phyloP scores from a whole-genome alignment of 116 monocot genomes.

The Cymodocea nodosa region DNA sequence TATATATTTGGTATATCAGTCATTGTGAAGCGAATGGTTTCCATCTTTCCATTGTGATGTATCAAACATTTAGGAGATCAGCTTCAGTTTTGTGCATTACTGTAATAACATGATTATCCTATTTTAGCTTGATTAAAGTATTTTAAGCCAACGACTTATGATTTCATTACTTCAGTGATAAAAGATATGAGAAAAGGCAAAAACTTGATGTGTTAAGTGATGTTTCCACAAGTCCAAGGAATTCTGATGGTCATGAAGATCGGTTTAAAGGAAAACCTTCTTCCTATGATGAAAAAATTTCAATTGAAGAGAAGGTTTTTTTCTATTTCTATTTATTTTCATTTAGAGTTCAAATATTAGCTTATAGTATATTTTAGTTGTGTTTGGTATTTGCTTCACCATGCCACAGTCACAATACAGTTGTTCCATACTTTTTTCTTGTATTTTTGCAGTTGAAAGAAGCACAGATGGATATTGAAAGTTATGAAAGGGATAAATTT shows the following conservation, averaged over 20 bases:
- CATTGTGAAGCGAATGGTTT: no score
- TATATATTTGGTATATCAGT: no score
- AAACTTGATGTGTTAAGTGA: conserved; percentile 45
- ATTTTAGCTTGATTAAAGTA: not conserved
- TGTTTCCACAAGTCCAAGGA: conserved; percentile 44
- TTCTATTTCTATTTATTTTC: not conserved
- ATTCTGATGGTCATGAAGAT: conserved; percentile 35
- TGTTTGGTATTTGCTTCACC: no score
- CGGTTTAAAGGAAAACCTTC: conserved; percentile 27
- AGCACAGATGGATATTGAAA: conserved; percentile 4
- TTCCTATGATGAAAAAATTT: conserved; percentile 38
- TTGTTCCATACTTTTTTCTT: not conserved
- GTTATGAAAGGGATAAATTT: not conserved
- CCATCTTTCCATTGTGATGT: no score
- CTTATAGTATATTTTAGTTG: not conserved
- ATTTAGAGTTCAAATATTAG: no score
- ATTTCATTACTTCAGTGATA: conserved; percentile 25
- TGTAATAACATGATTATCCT: not conserved
- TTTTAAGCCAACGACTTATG: not conserved
- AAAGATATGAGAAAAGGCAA: conserved; percentile 35
- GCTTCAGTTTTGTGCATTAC: not conserved
- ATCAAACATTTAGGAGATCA: no score
- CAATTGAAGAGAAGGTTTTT: conserved; percentile 53
- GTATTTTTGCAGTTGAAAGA: conserved; percentile 7
- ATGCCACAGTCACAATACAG: not conserved